phyloP scores from a whole-genome alignment of 1,284 basidiomycete species.

The Microstroma glucosiphilum region DNA sequence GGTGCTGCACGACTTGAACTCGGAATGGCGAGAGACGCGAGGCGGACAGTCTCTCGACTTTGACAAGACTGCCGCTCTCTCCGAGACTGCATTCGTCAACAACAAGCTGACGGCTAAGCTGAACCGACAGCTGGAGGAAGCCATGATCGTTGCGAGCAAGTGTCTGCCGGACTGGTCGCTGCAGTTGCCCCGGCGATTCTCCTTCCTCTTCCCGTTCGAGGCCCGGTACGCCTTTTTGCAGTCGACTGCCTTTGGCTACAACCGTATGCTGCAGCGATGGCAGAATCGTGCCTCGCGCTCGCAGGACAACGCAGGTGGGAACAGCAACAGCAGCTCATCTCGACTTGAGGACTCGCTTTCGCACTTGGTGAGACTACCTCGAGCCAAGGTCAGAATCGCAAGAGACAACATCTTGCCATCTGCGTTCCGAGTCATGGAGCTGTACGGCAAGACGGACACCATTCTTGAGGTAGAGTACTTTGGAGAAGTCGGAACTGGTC shows the following conservation, averaged over 20 bases:
- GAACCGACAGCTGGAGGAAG: conserved; percentile 93
- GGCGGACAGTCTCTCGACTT: conserved; percentile 14
- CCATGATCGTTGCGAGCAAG: conserved; percentile 95
- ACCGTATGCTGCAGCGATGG: conserved; percentile 82
- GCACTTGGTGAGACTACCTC: conserved; percentile 81
- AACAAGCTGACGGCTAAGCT: conserved; percentile 97
- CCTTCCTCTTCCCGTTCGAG: conserved; percentile 97
- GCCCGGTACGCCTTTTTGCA: conserved; percentile 94
- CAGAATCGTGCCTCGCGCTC: conserved; percentile 66
- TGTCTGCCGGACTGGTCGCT: conserved; percentile 94
- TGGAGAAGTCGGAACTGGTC: conserved; percentile 94
- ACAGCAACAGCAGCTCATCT: conserved; percentile 23
- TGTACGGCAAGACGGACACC: conserved; percentile 81
- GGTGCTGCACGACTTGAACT: conserved; percentile 72
- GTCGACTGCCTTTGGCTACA: conserved; percentile 94
- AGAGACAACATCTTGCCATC: conserved; percentile 89
- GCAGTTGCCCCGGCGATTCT: conserved; percentile 86
- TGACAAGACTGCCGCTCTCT: conserved; percentile 46
- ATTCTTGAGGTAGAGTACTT: conserved; percentile 98
- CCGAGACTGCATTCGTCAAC: conserved; percentile 82
- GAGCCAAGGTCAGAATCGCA: conserved; percentile 95
- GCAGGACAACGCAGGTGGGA: conserved; percentile 19
- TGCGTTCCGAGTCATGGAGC: conserved; percentile 94
- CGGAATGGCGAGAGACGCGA: conserved; percentile 57
- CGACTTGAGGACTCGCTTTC: conserved; percentile 65